A percentile compares a stretch with the other conserved stretches of the same genome.
Conservation (phyloP, 139 green algal species). For the Chlorella sp. region DNA sequence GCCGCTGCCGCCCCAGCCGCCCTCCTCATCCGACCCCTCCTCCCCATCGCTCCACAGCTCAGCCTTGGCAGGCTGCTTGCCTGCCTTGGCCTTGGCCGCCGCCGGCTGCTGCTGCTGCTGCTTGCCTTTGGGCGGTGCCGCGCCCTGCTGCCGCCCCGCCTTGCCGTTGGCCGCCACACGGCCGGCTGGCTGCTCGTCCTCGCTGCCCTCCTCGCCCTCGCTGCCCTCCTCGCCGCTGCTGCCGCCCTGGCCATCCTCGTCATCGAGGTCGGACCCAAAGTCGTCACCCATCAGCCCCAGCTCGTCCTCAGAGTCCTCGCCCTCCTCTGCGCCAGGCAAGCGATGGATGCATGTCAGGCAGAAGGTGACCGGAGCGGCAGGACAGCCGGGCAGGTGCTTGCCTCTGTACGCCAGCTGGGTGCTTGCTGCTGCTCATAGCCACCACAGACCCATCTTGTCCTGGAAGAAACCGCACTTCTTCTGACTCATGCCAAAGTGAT, state of each 20-base stretch:
- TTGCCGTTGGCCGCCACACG: constrained; percentile 7
- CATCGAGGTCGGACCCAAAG: constrained; percentile 28
- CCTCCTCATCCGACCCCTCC: not conserved
- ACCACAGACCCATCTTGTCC: too few species aligned
- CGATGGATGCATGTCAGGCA: not conserved
- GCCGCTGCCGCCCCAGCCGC: constrained; percentile 28
- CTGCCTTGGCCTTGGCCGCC: not conserved
- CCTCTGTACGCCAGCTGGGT: too few species aligned
- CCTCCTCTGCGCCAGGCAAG: too few species aligned
- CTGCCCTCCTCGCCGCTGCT: constrained; percentile 12
- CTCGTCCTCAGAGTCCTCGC: constrained; percentile 5
- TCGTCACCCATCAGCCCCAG: constrained; percentile 29
- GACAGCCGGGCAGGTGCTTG: too few species aligned
- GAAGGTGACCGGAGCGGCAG: not conserved
- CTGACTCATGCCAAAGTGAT: too few species aligned
- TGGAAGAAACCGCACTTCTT: too few species aligned
- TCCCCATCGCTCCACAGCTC: constrained; percentile 36
- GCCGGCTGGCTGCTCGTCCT: not conserved
- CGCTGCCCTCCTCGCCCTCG: constrained; percentile 9
- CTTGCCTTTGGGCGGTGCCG: not conserved
- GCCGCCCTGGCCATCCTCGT: constrained; percentile 39
- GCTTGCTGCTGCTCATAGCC: too few species aligned
- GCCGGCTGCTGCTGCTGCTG: constrained; percentile 22
- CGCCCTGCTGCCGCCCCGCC: not conserved
- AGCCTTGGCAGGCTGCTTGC: not conserved